phyloP scores from a whole-genome alignment of 2,329 filamentous ascomycete species.

The Colletotrichum spinosum region DNA sequence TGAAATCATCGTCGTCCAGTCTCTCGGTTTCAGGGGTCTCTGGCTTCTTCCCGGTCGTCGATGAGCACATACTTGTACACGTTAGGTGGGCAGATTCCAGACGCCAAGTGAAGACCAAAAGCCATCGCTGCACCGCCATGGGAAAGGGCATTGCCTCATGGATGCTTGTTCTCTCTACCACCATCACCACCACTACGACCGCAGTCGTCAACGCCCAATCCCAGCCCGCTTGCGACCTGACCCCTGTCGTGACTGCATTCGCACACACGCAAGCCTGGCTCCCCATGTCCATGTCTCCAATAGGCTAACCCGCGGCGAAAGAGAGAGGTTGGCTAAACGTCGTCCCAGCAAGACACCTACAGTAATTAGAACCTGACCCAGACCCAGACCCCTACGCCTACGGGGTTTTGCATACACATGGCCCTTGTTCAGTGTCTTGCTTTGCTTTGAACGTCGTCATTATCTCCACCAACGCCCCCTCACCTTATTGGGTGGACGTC shows the following conservation, averaged over 20 bases:
- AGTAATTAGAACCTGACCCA: not conserved
- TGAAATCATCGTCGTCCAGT: not conserved
- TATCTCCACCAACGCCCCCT: slow-evolving; percentile 20
- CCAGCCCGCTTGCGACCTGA: not conserved
- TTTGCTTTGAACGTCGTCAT: slow-evolving; percentile 31
- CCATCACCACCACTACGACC: not conserved
- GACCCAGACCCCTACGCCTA: slow-evolving; percentile 4
- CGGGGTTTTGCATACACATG: not conserved
- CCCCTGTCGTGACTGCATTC: slow-evolving; percentile 12
- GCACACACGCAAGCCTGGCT: slow-evolving; percentile 3
- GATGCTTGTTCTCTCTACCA: not conserved
- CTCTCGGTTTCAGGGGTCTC: slow-evolving; percentile 16
- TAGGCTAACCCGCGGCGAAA: slow-evolving; percentile 19
- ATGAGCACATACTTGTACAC: not conserved
- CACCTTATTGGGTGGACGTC: not conserved
- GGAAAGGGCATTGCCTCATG: too few species aligned
- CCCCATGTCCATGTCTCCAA: not conserved
- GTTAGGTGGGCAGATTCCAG: too few species aligned
- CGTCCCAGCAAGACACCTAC: slow-evolving; percentile 1
- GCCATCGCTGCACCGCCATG: too few species aligned
- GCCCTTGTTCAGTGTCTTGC: slow-evolving; percentile 14
- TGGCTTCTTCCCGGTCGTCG: not conserved
- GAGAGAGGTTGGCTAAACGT: slow-evolving; percentile 1
- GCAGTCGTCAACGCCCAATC: slow-evolving; percentile 12
- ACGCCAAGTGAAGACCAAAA: too few species aligned